A percentile compares a stretch with the other conserved stretches of the same genome.
Conservation (phyloP, 1,139 yeast genomes). For the Lodderomyces pseudojiufengensis region DNA sequence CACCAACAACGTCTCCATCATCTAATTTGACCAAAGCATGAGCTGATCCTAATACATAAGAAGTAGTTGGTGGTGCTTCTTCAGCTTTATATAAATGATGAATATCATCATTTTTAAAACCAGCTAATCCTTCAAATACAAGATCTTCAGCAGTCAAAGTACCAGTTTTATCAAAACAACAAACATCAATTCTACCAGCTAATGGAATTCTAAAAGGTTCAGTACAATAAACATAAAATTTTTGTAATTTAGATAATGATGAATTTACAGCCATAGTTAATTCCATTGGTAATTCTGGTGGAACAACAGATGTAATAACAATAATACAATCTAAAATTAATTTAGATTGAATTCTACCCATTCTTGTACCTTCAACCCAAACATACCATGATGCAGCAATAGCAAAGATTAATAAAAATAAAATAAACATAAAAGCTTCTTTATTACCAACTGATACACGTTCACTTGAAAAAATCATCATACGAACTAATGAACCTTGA, state of each 20-base stretch:
- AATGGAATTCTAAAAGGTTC: conserved; percentile 98
- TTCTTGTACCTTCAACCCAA: conserved; percentile 94
- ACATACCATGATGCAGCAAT: conserved; percentile 97
- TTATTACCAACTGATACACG: conserved; percentile 94
- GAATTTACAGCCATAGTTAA: conserved; percentile 96
- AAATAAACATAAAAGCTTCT: conserved; percentile 88
- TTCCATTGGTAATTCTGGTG: conserved; percentile 99
- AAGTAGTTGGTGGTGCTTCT: conserved; percentile 62
- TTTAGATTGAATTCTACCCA: conserved; percentile 94
- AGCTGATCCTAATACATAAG: conserved; percentile 84
- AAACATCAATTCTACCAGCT: conserved; percentile 97
- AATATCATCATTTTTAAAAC: conserved; percentile 55
- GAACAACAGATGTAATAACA: conserved; percentile 95
- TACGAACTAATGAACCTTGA: conserved; percentile 95
- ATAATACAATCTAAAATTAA: conserved; percentile 91
- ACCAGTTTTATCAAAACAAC: conserved; percentile 98
- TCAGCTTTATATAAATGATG: conserved; percentile 56
- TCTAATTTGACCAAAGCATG: conserved; percentile 93
- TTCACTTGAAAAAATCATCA: conserved; percentile 96
- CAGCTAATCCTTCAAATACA: conserved; percentile 95
- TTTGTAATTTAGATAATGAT: conserved; percentile 81
- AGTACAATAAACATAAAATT: conserved; percentile 89
- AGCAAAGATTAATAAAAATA: conserved; percentile 86
- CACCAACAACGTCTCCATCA: conserved; percentile 97
- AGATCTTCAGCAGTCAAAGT: conserved; percentile 96